Evolutionary conservation across 192 early-diverging fungal genomes (phyloP), one percentile per base, ranked within the genome.

Genomic region (Physocladia obscura): DNA sequence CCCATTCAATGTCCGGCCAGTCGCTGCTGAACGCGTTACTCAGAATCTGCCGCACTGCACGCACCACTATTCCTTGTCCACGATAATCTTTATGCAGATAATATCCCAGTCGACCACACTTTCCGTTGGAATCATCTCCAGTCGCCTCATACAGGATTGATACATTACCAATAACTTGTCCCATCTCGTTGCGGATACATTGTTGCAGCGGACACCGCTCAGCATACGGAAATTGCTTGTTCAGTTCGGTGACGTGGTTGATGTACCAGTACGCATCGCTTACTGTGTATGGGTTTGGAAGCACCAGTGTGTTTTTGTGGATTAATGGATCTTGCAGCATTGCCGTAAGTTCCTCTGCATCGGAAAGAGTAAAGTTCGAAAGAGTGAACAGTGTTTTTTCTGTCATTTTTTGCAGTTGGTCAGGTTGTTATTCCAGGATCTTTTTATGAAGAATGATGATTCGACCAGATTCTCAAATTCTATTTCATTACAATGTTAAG

Each of bases 201-300:
- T 52, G 27, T n/a, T 65, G 50, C 6, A 65, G 62, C 4, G 62
- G 50, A 26, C 19, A n/a, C 5, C 27, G n/a, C 38, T 40, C 59
- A 4, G 29, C 48, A 3, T 24, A 19, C 40, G n/a, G 17, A 31
- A 29, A 49, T 32, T 49, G 4, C 27, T 65, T 49, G 29, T 52
- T 29, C 5, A 17, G 6, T 19, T 69, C 36, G 13, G 40, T 57
- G 51, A 32, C 36, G 37, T 57, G 17, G 32, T 56, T 56, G 30
- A 69, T 35, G 67, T 27, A 69, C 29, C 54, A 34, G 3, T 29
- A 19, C 3, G 67, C 67, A 39, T 69, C 22, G 8, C 13, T 24
- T 13, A 36, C 6, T n/a, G 49, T 69, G 54, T 69, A 69, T 32
- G 67, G 67, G 38, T 56, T 35, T 15, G 67, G 67, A n/a, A 69